phyloP scores from a whole-genome alignment of 2,329 filamentous ascomycete genomes.

The Nigrospora osmanthi region DNA sequence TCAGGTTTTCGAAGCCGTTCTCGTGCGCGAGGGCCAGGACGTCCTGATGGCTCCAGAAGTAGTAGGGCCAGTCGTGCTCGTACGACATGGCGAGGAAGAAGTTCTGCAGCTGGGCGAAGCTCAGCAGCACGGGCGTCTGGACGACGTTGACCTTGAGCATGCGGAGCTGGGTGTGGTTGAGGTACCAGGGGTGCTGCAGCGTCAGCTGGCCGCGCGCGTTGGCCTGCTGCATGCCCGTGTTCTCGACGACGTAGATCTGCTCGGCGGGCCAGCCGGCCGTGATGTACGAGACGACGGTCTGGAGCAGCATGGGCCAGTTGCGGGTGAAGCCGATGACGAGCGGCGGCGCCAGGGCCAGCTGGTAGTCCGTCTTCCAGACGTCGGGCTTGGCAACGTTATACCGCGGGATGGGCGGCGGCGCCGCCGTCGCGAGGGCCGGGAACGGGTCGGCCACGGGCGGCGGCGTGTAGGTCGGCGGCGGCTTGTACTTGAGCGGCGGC shows the following conservation, averaged over 20 bases:
- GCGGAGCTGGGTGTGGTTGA: conserved; percentile 43
- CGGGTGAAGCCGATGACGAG: conserved; percentile 53
- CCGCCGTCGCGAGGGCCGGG: conserved; percentile 26
- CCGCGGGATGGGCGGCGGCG: conserved; percentile 29
- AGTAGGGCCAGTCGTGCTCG: conserved; percentile 34
- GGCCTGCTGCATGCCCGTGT: conserved; percentile 47
- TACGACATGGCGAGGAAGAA: conserved; percentile 40
- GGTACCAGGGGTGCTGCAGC: conserved; percentile 47
- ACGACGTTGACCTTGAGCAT: conserved; percentile 42
- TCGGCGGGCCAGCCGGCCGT: conserved; percentile 49
- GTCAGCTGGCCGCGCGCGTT: conserved; percentile 39
- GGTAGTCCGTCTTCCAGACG: conserved; percentile 26
- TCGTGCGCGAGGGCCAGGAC: conserved; percentile 38
- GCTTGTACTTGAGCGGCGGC: conserved; percentile 16
- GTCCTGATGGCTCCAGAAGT: conserved; percentile 53
- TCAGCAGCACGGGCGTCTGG: conserved; percentile 41
- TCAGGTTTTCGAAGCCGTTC: conserved; percentile 24
- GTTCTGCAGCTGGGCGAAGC: conserved; percentile 49
- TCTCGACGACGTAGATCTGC: conserved; percentile 52
- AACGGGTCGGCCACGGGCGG: conserved; percentile 34
- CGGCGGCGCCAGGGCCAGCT: conserved; percentile 32
- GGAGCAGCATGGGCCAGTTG: conserved; percentile 45
- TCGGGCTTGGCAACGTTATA: conserved; percentile 34
- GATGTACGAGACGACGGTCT: conserved; percentile 48
- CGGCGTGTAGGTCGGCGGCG: conserved; percentile 22